These are phyloP conservation scores for Tephrocybe sp. DNA, from an alignment of 768 basidiomycete species.

Conservation along the genomic window DNA sequence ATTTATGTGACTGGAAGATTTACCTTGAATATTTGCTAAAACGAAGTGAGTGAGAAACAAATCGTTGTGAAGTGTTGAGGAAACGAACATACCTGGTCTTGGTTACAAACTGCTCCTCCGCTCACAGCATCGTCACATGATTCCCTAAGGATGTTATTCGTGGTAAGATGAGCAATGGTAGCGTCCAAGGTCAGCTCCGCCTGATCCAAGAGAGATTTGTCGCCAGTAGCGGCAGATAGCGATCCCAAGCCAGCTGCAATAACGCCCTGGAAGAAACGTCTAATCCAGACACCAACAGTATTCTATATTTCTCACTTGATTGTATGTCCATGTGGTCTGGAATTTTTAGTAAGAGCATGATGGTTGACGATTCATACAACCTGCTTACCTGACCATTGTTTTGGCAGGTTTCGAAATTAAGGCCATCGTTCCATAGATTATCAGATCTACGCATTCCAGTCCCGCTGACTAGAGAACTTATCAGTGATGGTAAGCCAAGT, in stretches of 20 bases:
- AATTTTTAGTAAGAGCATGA: too few relatives aligned
- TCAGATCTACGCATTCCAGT: constrained; percentile 47
- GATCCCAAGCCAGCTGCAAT: constrained; percentile 53
- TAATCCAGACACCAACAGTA: not conserved
- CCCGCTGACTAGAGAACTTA: constrained; percentile 29
- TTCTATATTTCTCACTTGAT: constrained; percentile 38
- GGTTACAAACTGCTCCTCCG: constrained; percentile 40
- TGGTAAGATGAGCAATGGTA: constrained; percentile 40
- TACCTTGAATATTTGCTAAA: constrained; percentile 47
- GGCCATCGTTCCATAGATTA: constrained; percentile 47
- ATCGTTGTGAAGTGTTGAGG: not conserved
- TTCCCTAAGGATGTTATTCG: constrained; percentile 44
- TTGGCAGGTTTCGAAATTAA: constrained; percentile 32
- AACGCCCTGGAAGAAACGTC: constrained; percentile 41
- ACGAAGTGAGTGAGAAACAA: not conserved
- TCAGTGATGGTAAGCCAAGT: not conserved
- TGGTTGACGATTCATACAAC: not conserved
- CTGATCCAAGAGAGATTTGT: constrained; percentile 39
- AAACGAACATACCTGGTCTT: constrained; percentile 37
- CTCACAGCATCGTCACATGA: constrained; percentile 48
- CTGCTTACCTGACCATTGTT: constrained; percentile 43
- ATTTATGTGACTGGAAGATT: too few relatives aligned
- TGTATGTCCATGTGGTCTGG: constrained; percentile 61
- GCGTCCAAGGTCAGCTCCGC: constrained; percentile 56
- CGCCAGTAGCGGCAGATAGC: constrained; percentile 39